phyloP scores from a whole-genome alignment of 1,139 yeast genomes.

The Komagataea norvegica region DNA sequence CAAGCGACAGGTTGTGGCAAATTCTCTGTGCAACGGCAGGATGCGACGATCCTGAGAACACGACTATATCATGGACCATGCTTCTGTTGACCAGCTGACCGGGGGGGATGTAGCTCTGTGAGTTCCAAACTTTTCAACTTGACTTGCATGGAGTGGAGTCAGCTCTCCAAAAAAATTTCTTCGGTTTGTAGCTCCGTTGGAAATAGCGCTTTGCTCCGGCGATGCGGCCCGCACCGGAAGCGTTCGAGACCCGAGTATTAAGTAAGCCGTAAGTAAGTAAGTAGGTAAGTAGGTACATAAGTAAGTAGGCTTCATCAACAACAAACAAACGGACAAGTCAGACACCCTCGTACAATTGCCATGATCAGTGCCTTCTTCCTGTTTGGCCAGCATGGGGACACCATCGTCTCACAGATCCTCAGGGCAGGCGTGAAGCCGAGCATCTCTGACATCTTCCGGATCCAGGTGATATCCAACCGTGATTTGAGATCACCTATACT shows the following conservation, averaged over 20 bases:
- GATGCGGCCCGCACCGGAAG: no score
- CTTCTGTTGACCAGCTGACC: no score
- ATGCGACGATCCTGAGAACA: slow-evolving; percentile 69
- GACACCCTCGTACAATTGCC: neutral
- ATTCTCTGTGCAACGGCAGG: slow-evolving; percentile 56
- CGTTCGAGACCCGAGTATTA: neutral
- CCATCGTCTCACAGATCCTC: slow-evolving; percentile 71
- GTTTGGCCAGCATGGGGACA: slow-evolving; percentile 78
- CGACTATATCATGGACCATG: slow-evolving; percentile 56
- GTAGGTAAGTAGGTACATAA: no score
- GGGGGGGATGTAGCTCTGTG: no score
- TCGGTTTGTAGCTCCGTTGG: no score
- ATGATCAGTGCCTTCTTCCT: slow-evolving; percentile 43
- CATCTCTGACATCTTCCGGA: slow-evolving; percentile 84
- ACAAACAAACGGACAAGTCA: neutral
- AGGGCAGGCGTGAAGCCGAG: slow-evolving; percentile 65
- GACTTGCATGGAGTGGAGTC: no score
- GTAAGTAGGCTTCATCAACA: neutral
- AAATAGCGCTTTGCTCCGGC: no score
- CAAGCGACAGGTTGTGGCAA: slow-evolving; percentile 62
- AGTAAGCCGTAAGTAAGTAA: no score
- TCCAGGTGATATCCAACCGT: slow-evolving; percentile 72
- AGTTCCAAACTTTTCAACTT: no score
- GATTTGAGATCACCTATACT: slow-evolving; percentile 74
- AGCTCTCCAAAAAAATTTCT: no score